Evolutionary conservation across 768 basidiomycete genomes (phyloP), one percentile per base, ranked within the genome.

Genomic region (Lanmaoa rubissima): DNA sequence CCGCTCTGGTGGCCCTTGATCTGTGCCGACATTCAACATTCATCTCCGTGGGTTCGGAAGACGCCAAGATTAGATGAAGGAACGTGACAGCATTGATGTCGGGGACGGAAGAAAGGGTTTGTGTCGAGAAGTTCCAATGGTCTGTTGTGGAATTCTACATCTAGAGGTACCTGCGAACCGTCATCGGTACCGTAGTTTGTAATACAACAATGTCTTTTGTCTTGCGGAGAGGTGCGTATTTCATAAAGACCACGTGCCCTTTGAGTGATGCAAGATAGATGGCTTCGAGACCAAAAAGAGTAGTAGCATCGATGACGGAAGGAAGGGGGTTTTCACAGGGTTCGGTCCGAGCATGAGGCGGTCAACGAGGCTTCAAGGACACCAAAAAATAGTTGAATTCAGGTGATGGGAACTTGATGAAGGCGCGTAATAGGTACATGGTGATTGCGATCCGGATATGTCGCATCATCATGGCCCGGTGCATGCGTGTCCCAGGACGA

Each of bases 281-380:
- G 32, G 24, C 24, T 48, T 48, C 19, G 48, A 21, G 31, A 24
- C 40, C 19, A 21, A 39, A 51, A 36, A 14, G 21, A 36, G 48
- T 24, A 32, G 16, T n/a, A 19, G 24, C 24, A 38, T 48, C 28
- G 21, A 48, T 39, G 61, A 43, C 17, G 36, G 17, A 43, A 38
- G 36, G 41, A 31, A 31, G 24, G 42, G 51, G 47, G 28, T 28
- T 28, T 44, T 51, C 12, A 9, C 39, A 6, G 39, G 11, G 12
- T 28, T 35, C 16, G 28, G 41, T 32, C 31, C 13, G 34, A 21
- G 42, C 53, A 63, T 19, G 53, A 48, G 61, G 58, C 45, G 11
- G 45, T 38, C 48, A 65, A 65, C 49, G 63, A 61, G 56, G 63
- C 56, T 34, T 35, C 21, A 7, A 53, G 48, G 39, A 41, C 64